Conservation (phyloP, 306 rosid genomes). For the Urtica urens region DNA sequence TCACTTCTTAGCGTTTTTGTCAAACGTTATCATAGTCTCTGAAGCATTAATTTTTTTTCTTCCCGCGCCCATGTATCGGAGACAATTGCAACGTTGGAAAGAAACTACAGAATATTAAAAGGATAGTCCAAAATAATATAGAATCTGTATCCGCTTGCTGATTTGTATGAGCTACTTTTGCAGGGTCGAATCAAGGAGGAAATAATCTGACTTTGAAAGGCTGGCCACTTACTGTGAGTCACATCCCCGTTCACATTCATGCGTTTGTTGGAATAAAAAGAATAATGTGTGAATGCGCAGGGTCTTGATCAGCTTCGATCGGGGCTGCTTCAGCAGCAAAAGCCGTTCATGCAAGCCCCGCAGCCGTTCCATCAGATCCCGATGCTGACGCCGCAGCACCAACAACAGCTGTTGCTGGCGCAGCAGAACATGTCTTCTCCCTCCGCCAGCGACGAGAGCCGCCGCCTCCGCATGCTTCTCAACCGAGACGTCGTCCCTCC, state of each 20-base stretch:
- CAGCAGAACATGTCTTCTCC: constrained; percentile 86
- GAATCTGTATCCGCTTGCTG: too few relatives aligned
- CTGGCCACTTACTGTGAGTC: constrained; percentile 96
- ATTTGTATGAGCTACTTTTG: constrained; percentile 19
- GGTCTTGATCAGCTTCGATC: constrained; percentile 90
- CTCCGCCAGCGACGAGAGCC: constrained; percentile 61
- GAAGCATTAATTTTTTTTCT: too few relatives aligned
- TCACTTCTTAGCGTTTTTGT: too few relatives aligned
- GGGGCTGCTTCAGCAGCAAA: constrained; percentile 86
- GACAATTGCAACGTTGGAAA: constrained; percentile 17
- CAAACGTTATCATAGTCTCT: too few relatives aligned
- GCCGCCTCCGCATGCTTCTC: constrained; percentile 80
- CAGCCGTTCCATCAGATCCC: constrained; percentile 91
- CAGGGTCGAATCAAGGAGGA: constrained; percentile 95
- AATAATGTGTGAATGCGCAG: too few relatives aligned
- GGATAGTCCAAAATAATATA: too few relatives aligned
- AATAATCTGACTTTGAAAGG: constrained; percentile 93
- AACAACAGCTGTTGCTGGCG: constrained; percentile 86
- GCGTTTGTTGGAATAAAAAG: too few relatives aligned
- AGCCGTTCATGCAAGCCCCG: constrained; percentile 77
- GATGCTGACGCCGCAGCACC: constrained; percentile 93
- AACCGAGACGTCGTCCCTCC: constrained; percentile 71
- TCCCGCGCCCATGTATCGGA: too few relatives aligned
- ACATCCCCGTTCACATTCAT: too few relatives aligned
- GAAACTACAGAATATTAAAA: too few relatives aligned